Base-by-base conservation (phyloP, 1,284 basidiomycete species). In the Microbotryum violaceum region DNA sequence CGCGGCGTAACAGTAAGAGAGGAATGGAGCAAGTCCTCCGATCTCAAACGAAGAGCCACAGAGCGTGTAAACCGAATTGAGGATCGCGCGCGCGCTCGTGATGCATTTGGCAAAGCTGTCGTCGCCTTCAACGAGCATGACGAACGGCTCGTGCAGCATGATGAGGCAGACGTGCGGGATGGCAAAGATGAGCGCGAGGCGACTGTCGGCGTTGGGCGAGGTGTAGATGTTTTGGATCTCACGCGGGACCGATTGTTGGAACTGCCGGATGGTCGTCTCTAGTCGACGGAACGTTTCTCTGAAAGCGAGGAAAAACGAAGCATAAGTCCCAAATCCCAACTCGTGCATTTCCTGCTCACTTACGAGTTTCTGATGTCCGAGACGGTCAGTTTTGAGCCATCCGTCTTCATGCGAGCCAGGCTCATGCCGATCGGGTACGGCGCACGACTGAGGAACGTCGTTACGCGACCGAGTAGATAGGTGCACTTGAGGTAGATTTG, bases 131-230 rank as follows among this genome's bases (percentile, higher is more conserved):
- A 45, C 37, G 7, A 56, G 29, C 16, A 59, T 55, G 45, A 64
- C 61, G 55, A 67, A 70, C 20, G 70, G 65, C 53, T 72, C 70
- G 54, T 72, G 70, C 29, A 72, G 58, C 10, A 70, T 54, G 50
- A 72, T 67, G 14, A 57, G 67, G 12, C 58, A 21, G 4, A 51
- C 53, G 42, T 68, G 66, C 14, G 65, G 57, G 8, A 71, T 54
- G 16, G 64, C 64, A 27, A 64, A 64, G 14, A 70, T 55, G 47
- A 70, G 62, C 53, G 44, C 57, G 18, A 64, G 51, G 16, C 65
- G 49, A 16, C 44, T 51, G 46, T 67, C 60, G 29, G 31, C 46
- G 16, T 31, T 59, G 20, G 52, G 20, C 29, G 14, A 25, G 1
- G 51, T 54, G 29, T 8, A 50, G 49, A 59, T 37, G 49, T 61